Base-by-base conservation (phyloP, 768 basidiomycete species). In the Pulveroboletus sp. region DNA sequence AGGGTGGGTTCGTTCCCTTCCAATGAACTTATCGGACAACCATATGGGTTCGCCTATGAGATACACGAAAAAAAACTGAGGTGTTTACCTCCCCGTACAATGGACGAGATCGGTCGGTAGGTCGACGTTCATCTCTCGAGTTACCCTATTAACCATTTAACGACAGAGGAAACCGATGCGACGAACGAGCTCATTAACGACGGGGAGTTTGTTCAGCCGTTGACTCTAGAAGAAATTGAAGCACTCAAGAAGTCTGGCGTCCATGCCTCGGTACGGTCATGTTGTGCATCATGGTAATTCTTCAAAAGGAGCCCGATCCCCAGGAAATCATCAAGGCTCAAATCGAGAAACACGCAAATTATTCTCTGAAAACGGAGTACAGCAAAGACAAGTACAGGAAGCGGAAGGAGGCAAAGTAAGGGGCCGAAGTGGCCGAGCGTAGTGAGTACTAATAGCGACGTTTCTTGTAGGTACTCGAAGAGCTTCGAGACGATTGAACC, bases 361-460 rank as follows among this genome's bases (percentile, higher is more conserved):
- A 89, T 66, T 83, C 84, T 10, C 73, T 98, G 43, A 98, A 98
- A 70, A 98, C 94, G 1, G 96, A 95, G 68, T 98, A 94, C 69
- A 93, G 90, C 70, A 98, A 99, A 69, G 94, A 98, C 62, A 99
- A 99, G 66, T 99, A 97, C 70, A 87, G 82, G 67, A 95, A 94
- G 67, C 78, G 92, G 35, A 99, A 99, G 68, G 91, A 94, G 71
- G 93, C 90, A 49, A 99, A 98, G 94, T 95, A 63, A 57, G 84
- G 66, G 14, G 4, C 14, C 26, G 37, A 28, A 37, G 14, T 26
- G 33, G 31, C 21, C 14, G 13, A 43, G 36, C 40, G 17, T 40
- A 32, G 10, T 37, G 27, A 45, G 36, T 21, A 32, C 24, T 18
- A 27, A 37, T 18, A 35, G 42, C 38, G 41, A 44, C 41, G 8